Conservation (phyloP, 306 rosid species). For the Lotus japonicus region DNA sequence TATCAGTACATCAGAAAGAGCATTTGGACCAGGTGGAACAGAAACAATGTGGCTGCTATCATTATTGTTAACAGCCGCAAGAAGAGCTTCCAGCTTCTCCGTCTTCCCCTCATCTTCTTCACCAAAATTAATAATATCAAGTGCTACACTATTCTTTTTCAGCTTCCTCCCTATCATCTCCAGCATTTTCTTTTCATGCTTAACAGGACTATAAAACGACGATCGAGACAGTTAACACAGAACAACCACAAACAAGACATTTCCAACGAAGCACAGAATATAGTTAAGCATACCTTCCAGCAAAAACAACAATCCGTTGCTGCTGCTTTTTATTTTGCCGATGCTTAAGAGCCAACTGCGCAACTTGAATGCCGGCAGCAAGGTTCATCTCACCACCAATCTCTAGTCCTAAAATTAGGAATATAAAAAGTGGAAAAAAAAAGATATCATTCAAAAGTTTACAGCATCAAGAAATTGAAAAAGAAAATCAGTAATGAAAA, state of each 20-base stretch:
- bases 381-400: conserved; percentile 93
- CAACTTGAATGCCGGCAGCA: conserved; percentile 95
- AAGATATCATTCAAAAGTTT: not conserved
- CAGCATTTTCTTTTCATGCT: conserved; percentile 73
- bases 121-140: conserved; percentile 81
- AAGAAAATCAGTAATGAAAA: not conserved
- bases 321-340: conserved; percentile 98
- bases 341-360: conserved; percentile 96
- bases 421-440: not conserved
- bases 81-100: conserved; percentile 81
- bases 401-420: conserved; percentile 59
- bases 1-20: conserved; percentile 44
- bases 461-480: not conserved
- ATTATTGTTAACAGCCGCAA: conserved; percentile 74
- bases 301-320: conserved; percentile 87
- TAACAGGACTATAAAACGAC: conserved; percentile 49
- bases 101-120: conserved; percentile 87
- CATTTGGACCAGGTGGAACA: conserved; percentile 41
- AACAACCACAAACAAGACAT: conserved; percentile 1
- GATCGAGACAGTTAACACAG: conserved; percentile 2
- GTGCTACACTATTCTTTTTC: conserved; percentile 90
- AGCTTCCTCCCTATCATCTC: conserved; percentile 84
- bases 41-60: conserved; percentile 55
- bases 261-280: not conserved
- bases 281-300: conserved; percentile 63